phyloP scores from a whole-genome alignment of 345 rosid species.

The Pugionium cornutum region DNA sequence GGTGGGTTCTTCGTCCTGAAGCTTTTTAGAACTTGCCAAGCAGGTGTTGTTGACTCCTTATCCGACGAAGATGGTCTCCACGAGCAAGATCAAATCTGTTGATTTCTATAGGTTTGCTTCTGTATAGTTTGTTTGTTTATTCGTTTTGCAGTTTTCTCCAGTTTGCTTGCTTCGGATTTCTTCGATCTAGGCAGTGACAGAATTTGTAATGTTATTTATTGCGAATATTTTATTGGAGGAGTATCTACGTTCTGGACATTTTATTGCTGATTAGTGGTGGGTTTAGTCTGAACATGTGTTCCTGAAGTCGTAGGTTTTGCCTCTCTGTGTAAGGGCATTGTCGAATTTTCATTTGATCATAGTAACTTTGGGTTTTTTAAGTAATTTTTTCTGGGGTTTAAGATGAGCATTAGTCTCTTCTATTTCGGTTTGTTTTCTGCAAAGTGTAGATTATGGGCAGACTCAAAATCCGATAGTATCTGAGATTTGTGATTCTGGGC shows the following conservation, averaged over 20 bases:
- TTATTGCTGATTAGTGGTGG: slow-evolving; percentile 16
- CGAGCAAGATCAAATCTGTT: slow-evolving; percentile 66
- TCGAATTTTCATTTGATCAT: slow-evolving; percentile 14
- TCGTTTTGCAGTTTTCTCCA: not conserved
- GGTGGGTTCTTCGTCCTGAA: slow-evolving; percentile 23
- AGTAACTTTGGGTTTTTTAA: not conserved
- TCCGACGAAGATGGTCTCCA: slow-evolving; percentile 54
- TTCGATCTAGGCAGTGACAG: slow-evolving; percentile 25
- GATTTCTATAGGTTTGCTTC: slow-evolving; percentile 68
- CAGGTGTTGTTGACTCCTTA: slow-evolving; percentile 26
- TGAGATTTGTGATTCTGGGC: slow-evolving; percentile 23
- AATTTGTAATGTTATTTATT: not conserved
- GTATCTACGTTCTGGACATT: slow-evolving; percentile 3
- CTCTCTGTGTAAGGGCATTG: slow-evolving; percentile 15
- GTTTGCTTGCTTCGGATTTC: slow-evolving; percentile 11
- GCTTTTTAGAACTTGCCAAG: slow-evolving; percentile 22
- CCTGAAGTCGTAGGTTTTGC: slow-evolving; percentile 18
- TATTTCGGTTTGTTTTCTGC: not conserved
- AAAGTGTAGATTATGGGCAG: not conserved
- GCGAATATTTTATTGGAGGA: not conserved
- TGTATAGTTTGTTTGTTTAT: slow-evolving; percentile 1
- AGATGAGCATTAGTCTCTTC: not conserved
- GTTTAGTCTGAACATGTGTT: slow-evolving; percentile 20
- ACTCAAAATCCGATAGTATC: not conserved
- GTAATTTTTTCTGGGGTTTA: slow-evolving; percentile 8